phyloP scores from a whole-genome alignment of 1,284 basidiomycete species.

The Boletus mariae region DNA sequence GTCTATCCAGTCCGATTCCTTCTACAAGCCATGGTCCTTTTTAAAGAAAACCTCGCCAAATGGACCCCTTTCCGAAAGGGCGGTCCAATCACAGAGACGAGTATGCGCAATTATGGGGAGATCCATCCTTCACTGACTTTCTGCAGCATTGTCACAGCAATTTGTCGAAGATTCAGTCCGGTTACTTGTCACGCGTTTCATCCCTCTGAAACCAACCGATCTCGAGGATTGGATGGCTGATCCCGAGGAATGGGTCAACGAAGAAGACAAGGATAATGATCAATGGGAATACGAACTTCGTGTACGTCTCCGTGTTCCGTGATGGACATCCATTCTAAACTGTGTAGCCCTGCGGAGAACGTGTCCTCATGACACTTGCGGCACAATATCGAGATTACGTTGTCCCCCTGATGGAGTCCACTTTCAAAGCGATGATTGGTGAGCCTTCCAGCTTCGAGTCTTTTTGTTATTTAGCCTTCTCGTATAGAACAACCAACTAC shows the following conservation, averaged over 20 bases:
- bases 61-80: slow-evolving; percentile 65
- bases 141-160: slow-evolving; percentile 62
- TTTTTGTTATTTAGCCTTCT: not conserved
- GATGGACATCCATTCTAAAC: slow-evolving; percentile 4
- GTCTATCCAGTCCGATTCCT: slow-evolving; percentile 76
- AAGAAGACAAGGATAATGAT: slow-evolving; percentile 82
- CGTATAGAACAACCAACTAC: slow-evolving; percentile 48
- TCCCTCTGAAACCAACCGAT: slow-evolving; percentile 77
- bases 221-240: slow-evolving; percentile 78
- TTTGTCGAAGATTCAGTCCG: slow-evolving; percentile 80
- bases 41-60: slow-evolving; percentile 78
- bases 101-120: slow-evolving; percentile 36
- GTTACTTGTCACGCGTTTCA: slow-evolving; percentile 76
- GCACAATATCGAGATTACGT: slow-evolving; percentile 73
- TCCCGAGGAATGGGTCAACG: slow-evolving; percentile 87
- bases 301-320: slow-evolving; percentile 38
- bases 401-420: slow-evolving; percentile 62
- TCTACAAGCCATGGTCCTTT: slow-evolving; percentile 83
- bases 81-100: slow-evolving; percentile 54
- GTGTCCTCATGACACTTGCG: slow-evolving; percentile 78
- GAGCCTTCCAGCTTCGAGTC: slow-evolving; percentile 17
- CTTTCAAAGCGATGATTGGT: slow-evolving; percentile 57
- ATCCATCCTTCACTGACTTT: slow-evolving; percentile 16
- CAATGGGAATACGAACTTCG: slow-evolving; percentile 87
- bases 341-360: slow-evolving; percentile 80